Percentiles rank a stretch among this genome's conserved stretches.
phyloP scores from a whole-genome alignment of 352 stramenopile species.

The Phytopythium chamaehyphon region DNA sequence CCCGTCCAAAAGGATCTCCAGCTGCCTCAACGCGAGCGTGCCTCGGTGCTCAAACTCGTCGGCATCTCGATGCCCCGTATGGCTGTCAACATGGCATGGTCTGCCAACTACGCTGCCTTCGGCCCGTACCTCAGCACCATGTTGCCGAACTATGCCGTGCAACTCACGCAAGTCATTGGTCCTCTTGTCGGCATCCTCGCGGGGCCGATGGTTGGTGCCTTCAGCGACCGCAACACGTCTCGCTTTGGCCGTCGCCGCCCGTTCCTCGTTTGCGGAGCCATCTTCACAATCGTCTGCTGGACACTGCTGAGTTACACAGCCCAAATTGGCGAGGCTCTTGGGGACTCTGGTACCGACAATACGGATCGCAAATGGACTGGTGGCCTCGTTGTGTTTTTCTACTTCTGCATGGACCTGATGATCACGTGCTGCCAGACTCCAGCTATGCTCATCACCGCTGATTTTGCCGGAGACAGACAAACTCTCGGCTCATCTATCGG shows the following conservation, averaged over 20 bases:
- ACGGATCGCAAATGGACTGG: constrained; percentile 25
- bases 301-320: constrained; percentile 28
- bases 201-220: constrained; percentile 16
- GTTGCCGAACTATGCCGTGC: constrained; percentile 16
- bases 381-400: constrained; percentile 31
- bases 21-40: neutral
- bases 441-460: constrained; percentile 26
- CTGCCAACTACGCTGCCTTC: constrained; percentile 24
- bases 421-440: constrained; percentile 33
- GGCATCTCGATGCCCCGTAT: constrained; percentile 12
- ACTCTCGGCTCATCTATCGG: constrained; percentile 25
- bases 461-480: constrained; percentile 39
- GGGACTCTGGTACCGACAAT: constrained; percentile 11
- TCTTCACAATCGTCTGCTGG: constrained; percentile 30
- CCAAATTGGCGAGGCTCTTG: constrained; percentile 21
- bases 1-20: neutral
- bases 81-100: constrained; percentile 12
- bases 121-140: constrained; percentile 21
- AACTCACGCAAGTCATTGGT: constrained; percentile 22
- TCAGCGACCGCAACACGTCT: constrained; percentile 34
- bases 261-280: constrained; percentile 23
- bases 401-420: constrained; percentile 47
- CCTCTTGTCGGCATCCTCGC: constrained; percentile 21
- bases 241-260: constrained; percentile 33
- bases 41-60: constrained; percentile 2